Evolutionary conservation across 176 grass and related monocot genomes (phyloP).

Genomic region (Oryza meyeriana): DNA sequence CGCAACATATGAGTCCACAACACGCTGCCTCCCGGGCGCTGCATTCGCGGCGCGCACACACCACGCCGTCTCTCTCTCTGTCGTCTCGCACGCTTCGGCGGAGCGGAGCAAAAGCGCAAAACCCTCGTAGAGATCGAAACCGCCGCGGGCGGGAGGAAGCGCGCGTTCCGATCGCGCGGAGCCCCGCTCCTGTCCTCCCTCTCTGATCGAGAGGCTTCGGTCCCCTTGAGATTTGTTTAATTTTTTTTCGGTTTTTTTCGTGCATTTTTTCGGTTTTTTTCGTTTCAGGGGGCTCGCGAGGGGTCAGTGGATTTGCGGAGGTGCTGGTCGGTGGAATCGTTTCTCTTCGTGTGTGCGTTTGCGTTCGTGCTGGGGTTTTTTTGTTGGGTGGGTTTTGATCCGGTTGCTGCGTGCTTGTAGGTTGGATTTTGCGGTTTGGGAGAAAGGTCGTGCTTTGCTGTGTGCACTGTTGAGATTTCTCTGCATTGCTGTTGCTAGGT

Average conservation of each 20-base stretch:
- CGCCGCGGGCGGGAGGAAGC: neutral
- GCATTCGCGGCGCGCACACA: slow-evolving; percentile 1
- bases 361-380: neutral
- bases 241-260: neutral
- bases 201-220: neutral
- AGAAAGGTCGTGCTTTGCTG: neutral
- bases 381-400: slow-evolving; percentile 11
- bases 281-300: neutral
- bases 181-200: neutral
- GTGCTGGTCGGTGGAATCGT: neutral
- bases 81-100: neutral
- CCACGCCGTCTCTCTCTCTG: slow-evolving; percentile 12
- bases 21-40: neutral
- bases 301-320: neutral
- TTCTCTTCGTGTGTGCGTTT: neutral
- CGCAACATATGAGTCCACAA: neutral
- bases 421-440: slow-evolving; percentile 19
- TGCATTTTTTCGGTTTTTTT: slow-evolving; percentile 17
- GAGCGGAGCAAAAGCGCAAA: neutral
- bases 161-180: neutral
- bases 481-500: neutral
- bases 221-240: neutral
- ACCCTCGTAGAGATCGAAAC: slow-evolving; percentile 17
- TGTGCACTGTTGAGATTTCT: neutral
- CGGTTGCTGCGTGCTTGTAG: slow-evolving; percentile 19